Percentiles rank a stretch among this genome's conserved stretches.
phyloP scores from a whole-genome alignment of 2,329 filamentous ascomycete genomes.

The Mycosphaerella arachidis region DNA sequence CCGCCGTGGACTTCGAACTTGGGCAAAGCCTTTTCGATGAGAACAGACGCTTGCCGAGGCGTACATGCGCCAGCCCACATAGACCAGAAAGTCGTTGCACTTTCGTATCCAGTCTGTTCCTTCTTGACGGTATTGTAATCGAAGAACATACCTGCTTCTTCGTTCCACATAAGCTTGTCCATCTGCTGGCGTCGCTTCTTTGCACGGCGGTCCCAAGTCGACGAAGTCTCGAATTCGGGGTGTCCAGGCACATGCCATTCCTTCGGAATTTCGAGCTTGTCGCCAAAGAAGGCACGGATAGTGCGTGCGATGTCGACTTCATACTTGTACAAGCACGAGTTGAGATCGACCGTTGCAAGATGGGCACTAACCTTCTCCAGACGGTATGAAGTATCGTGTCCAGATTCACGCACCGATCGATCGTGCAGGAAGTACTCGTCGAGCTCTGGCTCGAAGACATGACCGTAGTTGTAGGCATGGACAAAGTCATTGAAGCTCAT shows the following conservation, averaged over 20 bases:
- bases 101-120: conserved; percentile 79
- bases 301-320: conserved; percentile 86
- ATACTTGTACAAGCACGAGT: conserved; percentile 94
- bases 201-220: conserved; percentile 84
- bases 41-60: conserved; percentile 75
- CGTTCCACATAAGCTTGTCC: conserved; percentile 92
- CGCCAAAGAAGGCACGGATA: conserved; percentile 78
- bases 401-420: conserved; percentile 89
- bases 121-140: conserved; percentile 88
- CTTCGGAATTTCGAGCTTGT: conserved; percentile 73
- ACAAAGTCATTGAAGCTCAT: conserved; percentile 84
- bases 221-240: conserved; percentile 70
- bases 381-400: conserved; percentile 93
- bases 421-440: conserved; percentile 97
- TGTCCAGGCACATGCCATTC: conserved; percentile 71
- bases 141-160: conserved; percentile 91
- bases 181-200: conserved; percentile 78
- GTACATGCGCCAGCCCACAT: conserved; percentile 91
- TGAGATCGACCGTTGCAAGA: conserved; percentile 88
- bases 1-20: conserved; percentile 85
- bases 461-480: conserved; percentile 74
- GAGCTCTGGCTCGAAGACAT: conserved; percentile 76
- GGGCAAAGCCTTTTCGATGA: conserved; percentile 78
- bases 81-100: conserved; percentile 91
- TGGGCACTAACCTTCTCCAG: conserved; percentile 83